phyloP scores from a whole-genome alignment of 225 moss, liverwort and hornwort genomes.

The Pseudoscleropodium purum region DNA sequence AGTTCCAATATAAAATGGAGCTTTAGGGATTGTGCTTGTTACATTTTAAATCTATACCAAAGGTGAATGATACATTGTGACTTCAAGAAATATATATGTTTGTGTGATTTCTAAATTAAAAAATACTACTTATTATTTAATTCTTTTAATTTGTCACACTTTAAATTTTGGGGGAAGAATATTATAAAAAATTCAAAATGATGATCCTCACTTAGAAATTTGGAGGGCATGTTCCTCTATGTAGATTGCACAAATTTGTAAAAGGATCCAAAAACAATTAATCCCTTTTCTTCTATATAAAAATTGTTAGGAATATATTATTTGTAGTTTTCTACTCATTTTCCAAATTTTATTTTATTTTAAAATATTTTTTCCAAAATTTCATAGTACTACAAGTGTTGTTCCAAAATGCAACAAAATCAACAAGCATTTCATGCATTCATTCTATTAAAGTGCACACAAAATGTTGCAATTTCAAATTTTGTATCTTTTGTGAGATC shows the following conservation, averaged over 20 bases:
- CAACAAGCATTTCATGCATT: fast-evolving
- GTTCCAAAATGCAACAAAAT: background rate
- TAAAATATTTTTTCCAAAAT: background rate
- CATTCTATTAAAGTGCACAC: background rate
- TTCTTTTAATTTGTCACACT: background rate
- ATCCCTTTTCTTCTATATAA: too few species aligned
- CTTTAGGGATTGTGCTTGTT: background rate
- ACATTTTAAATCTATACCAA: background rate
- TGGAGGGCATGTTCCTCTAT: fast-evolving
- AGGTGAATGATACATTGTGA: background rate
- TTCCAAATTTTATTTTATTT: background rate
- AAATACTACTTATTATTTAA: background rate
- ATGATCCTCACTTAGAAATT: background rate
- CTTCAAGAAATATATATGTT: background rate
- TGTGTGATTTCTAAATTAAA: background rate
- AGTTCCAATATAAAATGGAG: background rate
- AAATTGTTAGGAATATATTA: background rate
- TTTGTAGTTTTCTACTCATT: background rate
- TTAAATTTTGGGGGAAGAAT: background rate
- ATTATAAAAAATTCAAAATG: background rate
- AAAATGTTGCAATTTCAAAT: background rate
- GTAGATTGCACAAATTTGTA: background rate
- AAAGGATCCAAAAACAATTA: background rate
- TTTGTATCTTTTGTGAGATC: background rate
- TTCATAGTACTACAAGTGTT: too few species aligned